Evolutionary conservation across 1,284 basidiomycete genomes (phyloP), one percentile per base, ranked within the genome.

Genomic region (Kalmanozyma brasiliensis): DNA sequence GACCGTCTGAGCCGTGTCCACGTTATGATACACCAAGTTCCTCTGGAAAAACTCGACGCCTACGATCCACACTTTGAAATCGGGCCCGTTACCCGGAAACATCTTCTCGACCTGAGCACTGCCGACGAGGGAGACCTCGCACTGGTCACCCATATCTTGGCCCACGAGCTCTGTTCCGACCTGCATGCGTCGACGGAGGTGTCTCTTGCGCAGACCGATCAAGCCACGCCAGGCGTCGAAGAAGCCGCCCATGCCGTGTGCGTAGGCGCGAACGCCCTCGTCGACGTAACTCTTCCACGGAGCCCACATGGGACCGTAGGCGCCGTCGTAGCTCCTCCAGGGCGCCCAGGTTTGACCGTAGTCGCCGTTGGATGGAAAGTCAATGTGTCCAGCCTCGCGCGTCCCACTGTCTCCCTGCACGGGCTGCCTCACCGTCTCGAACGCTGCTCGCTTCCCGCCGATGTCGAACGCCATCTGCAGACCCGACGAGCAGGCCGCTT

Each of bases 11-110:
- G 44, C 48, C 8, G 37, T 47, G 13, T 69, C 60, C 17, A 63
- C 14, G 34, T 69, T 64, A 40, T 60, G 56, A 33, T 63, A 63
- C 23, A 69, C 52, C 26, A 69, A 24, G 19, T 68, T 68, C 5
- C 46, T 35, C n/a, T 63, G 56, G 35, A 69, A 69, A 32, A 64
- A 69, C 22, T 69, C 56, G 14, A 47, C 17, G 8, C 66, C 66
- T 0, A 64, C 11, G 35, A 69, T 60, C 60, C 60, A 69, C 6
- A 59, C 40, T 23, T 69, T 63, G 22, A 58, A 32, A n/a, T 61
- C 34, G 23, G 43, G 42, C 8, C 37, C 41, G 33, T 46, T 59
- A 14, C 43, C 32, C 2, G 55, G 59, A 30, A 64, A 63, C 66
- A 69, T 69, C 0, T 32, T 10, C 14, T 69, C 66, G 7, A 69